Conservation (phyloP, 2,329 filamentous ascomycete genomes). For the Sporothrix schenckii region DNA sequence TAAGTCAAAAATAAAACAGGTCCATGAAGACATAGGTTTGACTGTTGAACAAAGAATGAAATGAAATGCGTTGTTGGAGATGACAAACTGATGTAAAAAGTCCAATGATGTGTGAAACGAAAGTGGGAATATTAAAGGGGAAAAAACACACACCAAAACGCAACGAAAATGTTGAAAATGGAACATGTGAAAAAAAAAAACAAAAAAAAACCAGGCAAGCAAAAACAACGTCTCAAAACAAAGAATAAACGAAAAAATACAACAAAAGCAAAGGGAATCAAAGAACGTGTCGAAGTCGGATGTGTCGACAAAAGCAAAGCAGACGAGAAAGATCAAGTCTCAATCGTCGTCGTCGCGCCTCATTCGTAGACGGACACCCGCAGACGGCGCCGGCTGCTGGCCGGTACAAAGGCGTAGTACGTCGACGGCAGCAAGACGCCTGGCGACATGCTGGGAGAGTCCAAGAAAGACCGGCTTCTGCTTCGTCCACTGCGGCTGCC, state of each 20-base stretch:
- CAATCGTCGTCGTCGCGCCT: not conserved
- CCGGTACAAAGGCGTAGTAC: conserved; percentile 5
- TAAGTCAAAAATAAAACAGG: not conserved
- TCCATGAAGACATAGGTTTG: not conserved
- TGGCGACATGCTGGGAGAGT: not conserved
- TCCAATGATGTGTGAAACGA: not conserved
- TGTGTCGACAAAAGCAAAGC: not conserved
- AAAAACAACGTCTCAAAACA: not conserved
- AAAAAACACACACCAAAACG: not conserved
- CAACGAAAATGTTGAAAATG: not conserved
- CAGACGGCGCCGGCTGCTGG: not conserved
- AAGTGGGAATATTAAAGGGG: not conserved
- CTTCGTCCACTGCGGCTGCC: not conserved
- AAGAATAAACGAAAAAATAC: not conserved
- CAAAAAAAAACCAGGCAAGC: no score
- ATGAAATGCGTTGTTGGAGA: not conserved
- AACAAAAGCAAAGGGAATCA: not conserved
- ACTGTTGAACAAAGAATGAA: not conserved
- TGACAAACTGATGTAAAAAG: not conserved
- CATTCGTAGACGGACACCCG: conserved; percentile 5
- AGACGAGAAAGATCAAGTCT: not conserved
- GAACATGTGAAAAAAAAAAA: no score
- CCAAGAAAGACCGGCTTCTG: not conserved
- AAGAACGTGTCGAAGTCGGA: not conserved
- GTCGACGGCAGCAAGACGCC: not conserved